Evolutionary conservation across 225 moss, liverwort and hornwort genomes (phyloP), one percentile per base, ranked within the genome.

Genomic region (Pleurozium schreberi): DNA sequence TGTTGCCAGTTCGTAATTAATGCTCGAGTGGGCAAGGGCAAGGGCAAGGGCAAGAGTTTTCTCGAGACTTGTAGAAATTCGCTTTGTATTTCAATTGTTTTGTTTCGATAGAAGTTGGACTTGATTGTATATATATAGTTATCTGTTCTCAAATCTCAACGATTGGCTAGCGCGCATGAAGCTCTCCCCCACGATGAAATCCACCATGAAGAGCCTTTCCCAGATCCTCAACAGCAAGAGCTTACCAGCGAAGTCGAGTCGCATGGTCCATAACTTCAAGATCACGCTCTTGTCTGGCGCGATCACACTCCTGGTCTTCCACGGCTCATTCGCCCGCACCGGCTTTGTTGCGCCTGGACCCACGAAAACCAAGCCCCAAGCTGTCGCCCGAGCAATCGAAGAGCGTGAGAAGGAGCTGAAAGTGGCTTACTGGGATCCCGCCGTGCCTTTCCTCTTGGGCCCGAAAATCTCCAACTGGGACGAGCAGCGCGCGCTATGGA

Each of bases 401-500:
- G 64, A 36, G 66, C 4, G 31, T 34, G 62, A 63, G 47, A 23
- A 74, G 74, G 52, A 62, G 67, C 62, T 67, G 57, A 63, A 52
- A 20, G n/a, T 62, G n/a, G 86, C 50, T 8, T 84, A 84, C 58
- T 88, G 89, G 86, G 89, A 92, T 75, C 92, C 83, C 42, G 62
- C 79, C 10, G 82, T 73, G 84, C 90, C 76, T 17, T 92, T 73
- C 83, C 11, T n/a, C 18, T 81, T 87, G 47, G 92, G 79, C 50
- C 87, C 84, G 13, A 88, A 89, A 87, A 82, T 92, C 47, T 80
- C 75, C 42, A 74, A 89, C 63, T 93, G 93, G 93, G 89, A 92
- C 88, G 34, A 74, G 80, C 89, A 92, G 63, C 89, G 93, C 65
- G 43, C 34, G 13, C 28, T 55, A 11, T 93, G 93, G 93, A 64